These are phyloP conservation scores for Myxozyma melibiosi DNA, from an alignment of 805 yeast species.

Conservation along the genomic window DNA sequence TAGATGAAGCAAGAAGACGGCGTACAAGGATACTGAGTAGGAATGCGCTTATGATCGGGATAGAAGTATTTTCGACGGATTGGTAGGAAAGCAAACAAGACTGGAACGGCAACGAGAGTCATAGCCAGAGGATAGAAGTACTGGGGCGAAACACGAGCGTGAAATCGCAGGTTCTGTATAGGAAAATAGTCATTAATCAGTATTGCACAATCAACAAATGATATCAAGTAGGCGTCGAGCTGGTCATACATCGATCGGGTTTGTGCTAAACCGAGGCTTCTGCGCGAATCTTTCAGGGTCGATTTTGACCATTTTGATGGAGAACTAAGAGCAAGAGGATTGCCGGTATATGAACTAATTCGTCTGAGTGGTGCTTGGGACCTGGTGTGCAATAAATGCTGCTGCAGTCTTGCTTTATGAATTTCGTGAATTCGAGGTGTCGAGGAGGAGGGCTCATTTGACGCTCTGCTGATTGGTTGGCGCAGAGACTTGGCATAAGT, in stretches of 20 bases:
- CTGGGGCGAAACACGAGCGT: conserved; percentile 72
- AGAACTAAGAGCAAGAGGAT: not conserved
- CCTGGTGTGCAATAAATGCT: too few relatives aligned
- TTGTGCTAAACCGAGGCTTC: conserved; percentile 12
- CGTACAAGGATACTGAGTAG: conserved; percentile 46
- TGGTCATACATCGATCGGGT: conserved; percentile 21
- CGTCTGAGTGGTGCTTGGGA: too few relatives aligned
- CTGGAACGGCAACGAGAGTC: conserved; percentile 48
- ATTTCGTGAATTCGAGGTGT: not conserved
- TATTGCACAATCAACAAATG: not conserved
- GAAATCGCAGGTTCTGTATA: conserved; percentile 57
- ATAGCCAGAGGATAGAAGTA: conserved; percentile 61
- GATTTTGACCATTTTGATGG: not conserved
- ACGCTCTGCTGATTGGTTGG: conserved; percentile 10
- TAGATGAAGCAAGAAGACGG: not conserved
- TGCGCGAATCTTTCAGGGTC: not conserved
- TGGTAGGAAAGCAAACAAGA: conserved; percentile 33
- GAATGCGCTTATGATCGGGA: conserved; percentile 62
- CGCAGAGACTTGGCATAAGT: not conserved
- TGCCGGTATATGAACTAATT: too few relatives aligned
- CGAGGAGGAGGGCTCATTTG: not conserved
- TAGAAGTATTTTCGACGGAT: conserved; percentile 50
- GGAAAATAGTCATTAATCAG: not conserved
- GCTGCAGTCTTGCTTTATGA: too few relatives aligned
- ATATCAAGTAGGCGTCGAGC: not conserved